Conservation (phyloP, 768 basidiomycete genomes). For the Russula sp. region DNA sequence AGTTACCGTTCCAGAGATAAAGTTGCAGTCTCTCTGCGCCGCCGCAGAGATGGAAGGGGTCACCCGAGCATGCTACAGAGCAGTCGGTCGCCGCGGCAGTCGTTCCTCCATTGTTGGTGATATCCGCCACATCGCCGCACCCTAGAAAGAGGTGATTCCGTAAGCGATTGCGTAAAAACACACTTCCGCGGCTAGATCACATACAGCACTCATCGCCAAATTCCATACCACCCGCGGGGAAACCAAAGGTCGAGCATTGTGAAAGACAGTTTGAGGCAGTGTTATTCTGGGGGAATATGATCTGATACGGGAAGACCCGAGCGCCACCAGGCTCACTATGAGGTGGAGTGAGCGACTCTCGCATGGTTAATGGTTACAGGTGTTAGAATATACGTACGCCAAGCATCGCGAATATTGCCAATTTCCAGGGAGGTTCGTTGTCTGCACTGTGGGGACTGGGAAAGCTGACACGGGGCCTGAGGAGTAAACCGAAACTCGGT, state of each 20-base stretch:
- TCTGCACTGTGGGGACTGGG: slow-evolving; percentile 52
- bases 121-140: slow-evolving; percentile 62
- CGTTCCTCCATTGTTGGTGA: slow-evolving; percentile 31
- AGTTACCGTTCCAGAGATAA: slow-evolving; percentile 28
- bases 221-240: slow-evolving; percentile 61
- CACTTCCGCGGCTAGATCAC: slow-evolving; percentile 27
- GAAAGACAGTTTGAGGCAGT: slow-evolving; percentile 56
- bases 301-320: slow-evolving; percentile 54
- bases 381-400: slow-evolving; percentile 34
- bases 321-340: slow-evolving; percentile 41
- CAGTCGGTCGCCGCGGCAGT: slow-evolving; percentile 35
- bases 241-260: slow-evolving; percentile 67
- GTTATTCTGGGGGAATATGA: slow-evolving; percentile 53
- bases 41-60: slow-evolving; percentile 64
- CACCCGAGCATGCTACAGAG: slow-evolving; percentile 54
- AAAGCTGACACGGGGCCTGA: slow-evolving; percentile 43
- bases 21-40: slow-evolving; percentile 41
- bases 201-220: slow-evolving; percentile 68
- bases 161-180: not conserved
- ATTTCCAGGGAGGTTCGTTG: slow-evolving; percentile 49
- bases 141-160: slow-evolving; percentile 32
- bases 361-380: too few species aligned
- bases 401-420: slow-evolving; percentile 66
- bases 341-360: not conserved
- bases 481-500: slow-evolving; percentile 63